Evolutionary conservation across 441 rosid genomes (phyloP).

Genomic region (Adansonia rubrostipa): DNA sequence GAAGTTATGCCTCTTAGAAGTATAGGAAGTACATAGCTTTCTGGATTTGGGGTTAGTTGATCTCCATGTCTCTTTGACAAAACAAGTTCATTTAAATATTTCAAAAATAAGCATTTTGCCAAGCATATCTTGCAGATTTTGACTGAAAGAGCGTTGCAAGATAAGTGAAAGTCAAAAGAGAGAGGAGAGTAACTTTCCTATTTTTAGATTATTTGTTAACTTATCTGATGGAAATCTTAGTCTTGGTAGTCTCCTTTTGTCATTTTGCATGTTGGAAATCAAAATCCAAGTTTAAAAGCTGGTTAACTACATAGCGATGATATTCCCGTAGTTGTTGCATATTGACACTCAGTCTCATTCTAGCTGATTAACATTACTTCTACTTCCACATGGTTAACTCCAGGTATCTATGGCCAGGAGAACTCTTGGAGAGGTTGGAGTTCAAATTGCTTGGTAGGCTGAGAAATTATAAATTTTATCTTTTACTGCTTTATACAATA

Average conservation of each 20-base stretch:
- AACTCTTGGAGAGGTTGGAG: constrained; percentile 81
- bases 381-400: constrained; percentile 29
- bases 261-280: neutral
- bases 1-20: neutral
- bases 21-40: neutral
- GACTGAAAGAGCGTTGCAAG: too few species aligned
- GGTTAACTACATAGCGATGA: neutral
- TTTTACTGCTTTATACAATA: constrained; percentile 22
- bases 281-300: neutral
- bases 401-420: constrained; percentile 94
- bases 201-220: neutral
- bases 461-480: constrained; percentile 16
- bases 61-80: neutral
- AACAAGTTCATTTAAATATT: neutral
- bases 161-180: neutral
- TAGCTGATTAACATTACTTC: neutral
- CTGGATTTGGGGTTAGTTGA: neutral
- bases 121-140: neutral
- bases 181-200: neutral
- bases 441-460: constrained; percentile 82
- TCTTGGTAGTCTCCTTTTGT: neutral
- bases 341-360: neutral
- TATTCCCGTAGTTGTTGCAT: neutral
- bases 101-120: neutral
- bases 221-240: neutral